A percentile compares a stretch with the other conserved stretches of the same genome.
These are phyloP conservation scores for Penicillium tannophilum DNA, from an alignment of 495 filamentous ascomycete genomes.

Conservation along the genomic window DNA sequence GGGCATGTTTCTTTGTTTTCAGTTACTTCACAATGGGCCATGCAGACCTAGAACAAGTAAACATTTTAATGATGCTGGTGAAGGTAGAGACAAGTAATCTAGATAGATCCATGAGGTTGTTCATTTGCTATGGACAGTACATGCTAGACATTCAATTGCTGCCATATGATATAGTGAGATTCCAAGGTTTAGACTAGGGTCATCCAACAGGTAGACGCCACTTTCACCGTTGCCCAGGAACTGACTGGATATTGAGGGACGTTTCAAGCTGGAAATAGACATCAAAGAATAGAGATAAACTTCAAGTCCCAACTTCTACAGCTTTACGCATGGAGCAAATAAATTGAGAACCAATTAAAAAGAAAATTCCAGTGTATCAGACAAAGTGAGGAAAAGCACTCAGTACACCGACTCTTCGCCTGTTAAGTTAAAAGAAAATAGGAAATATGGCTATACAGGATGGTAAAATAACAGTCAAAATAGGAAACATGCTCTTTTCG, in stretches of 20 bases:
- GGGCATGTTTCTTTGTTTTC: not conserved
- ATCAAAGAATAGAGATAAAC: too few species aligned
- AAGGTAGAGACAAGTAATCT: too few species aligned
- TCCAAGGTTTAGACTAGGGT: not conserved
- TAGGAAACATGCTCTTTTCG: slow-evolving; percentile 44
- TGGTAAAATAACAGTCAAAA: slow-evolving; percentile 45
- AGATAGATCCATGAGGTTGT: too few species aligned
- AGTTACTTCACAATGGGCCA: not conserved
- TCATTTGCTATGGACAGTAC: not conserved
- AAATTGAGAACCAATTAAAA: slow-evolving; percentile 33
- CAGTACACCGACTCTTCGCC: slow-evolving; percentile 50
- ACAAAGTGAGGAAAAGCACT: slow-evolving; percentile 40
- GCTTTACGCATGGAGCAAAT: slow-evolving; percentile 9
- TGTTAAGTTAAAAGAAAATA: slow-evolving; percentile 34
- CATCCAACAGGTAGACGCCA: not conserved
- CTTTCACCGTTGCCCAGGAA: not conserved
- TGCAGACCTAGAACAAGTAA: not conserved
- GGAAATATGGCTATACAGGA: slow-evolving; percentile 50
- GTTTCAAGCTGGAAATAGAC: not conserved
- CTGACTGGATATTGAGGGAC: not conserved
- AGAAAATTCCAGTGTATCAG: slow-evolving; percentile 37
- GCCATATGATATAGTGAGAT: not conserved
- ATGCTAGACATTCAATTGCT: not conserved
- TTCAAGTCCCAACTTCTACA: slow-evolving; percentile 13
- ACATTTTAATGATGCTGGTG: not conserved